Evolutionary conservation across 345 rosid species (phyloP).

Genomic region (Hypericum perforatum): DNA sequence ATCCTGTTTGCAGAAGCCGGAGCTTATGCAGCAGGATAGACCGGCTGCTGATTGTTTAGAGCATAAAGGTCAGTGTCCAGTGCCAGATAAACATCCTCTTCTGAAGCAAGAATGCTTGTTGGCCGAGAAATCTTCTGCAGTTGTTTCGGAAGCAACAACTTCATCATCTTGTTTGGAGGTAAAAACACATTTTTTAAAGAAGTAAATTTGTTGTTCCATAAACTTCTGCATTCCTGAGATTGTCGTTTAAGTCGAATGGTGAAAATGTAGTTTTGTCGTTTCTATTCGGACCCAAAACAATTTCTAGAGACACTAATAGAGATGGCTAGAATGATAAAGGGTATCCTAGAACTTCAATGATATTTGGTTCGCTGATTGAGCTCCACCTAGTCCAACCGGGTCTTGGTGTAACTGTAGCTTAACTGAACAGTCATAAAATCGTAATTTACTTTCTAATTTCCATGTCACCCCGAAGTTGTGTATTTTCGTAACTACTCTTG

Average conservation of each 20-base stretch:
- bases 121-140: conserved; percentile 9
- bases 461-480: too few species aligned
- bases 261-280: too few species aligned
- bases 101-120: conserved; percentile 16
- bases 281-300: too few species aligned
- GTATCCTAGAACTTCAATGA: too few species aligned
- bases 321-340: too few species aligned
- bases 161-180: conserved; percentile 29
- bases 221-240: neutral
- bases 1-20: conserved; percentile 25
- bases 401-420: too few species aligned
- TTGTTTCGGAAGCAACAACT: conserved; percentile 15
- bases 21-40: conserved; percentile 22
- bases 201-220: conserved; percentile 4
- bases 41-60: conserved; percentile 17
- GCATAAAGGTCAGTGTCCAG: conserved; percentile 37
- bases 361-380: too few species aligned
- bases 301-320: too few species aligned
- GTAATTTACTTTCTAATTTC: too few species aligned
- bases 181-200: conserved; percentile 7
- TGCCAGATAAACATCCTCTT: conserved; percentile 17
- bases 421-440: too few species aligned
- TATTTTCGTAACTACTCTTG: neutral
- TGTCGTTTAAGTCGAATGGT: too few species aligned
- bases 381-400: too few species aligned